Conservation (phyloP, 2,329 filamentous ascomycete species). For the Fusarium pseudoanthophilum region DNA sequence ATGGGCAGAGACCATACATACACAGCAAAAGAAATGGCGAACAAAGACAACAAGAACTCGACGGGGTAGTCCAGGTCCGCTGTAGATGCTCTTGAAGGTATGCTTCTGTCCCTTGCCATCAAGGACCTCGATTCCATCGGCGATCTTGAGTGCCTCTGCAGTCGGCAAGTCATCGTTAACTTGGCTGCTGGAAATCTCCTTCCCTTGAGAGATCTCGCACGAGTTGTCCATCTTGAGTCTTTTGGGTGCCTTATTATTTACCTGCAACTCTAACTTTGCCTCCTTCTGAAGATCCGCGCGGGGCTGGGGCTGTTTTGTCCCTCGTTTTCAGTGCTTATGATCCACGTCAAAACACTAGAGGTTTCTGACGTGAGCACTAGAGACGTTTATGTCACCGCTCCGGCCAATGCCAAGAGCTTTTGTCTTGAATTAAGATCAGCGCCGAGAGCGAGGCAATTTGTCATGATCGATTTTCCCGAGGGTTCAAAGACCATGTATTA, state of each 20-base stretch:
- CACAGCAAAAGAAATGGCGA: slow-evolving; percentile 30
- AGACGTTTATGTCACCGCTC: not conserved
- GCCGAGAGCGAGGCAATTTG: rapidly evolving
- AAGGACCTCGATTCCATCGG: slow-evolving; percentile 3
- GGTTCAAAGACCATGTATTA: rapidly evolving
- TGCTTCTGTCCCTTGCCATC: slow-evolving; percentile 14
- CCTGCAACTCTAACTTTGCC: rapidly evolving
- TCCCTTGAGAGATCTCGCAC: not conserved
- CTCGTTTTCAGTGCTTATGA: not conserved
- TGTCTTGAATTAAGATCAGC: not conserved
- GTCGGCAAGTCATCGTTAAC: slow-evolving; percentile 17
- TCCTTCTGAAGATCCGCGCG: not conserved
- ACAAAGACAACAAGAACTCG: slow-evolving; percentile 27
- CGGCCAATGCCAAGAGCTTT: not conserved
- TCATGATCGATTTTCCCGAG: rapidly evolving
- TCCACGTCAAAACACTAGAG: not conserved
- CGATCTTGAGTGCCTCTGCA: not conserved
- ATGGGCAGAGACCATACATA: not conserved
- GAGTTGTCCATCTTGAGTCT: not conserved
- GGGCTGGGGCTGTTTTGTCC: not conserved
- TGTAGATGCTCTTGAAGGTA: slow-evolving; percentile 24
- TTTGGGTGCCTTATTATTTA: too few species aligned
- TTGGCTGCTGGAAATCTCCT: not conserved
- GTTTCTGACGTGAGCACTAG: slow-evolving; percentile 7
- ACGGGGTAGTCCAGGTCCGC: not conserved